Conservation (phyloP, 106 monocot species). For the Phalaenopsis aphrodite region DNA sequence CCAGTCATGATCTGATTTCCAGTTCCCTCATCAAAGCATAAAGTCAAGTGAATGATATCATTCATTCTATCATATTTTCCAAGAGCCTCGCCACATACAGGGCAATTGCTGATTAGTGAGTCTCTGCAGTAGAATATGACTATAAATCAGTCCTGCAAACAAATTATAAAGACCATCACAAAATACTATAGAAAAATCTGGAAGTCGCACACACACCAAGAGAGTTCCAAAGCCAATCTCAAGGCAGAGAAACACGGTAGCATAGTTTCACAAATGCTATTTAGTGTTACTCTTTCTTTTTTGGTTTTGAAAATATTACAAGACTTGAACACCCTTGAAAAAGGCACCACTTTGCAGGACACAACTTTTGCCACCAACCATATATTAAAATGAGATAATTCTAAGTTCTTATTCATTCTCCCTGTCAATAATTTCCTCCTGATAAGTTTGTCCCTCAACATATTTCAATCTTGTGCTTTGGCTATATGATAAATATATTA, state of each 20-base stretch:
- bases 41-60: slow-evolving; percentile 82
- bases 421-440: neutral
- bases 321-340: neutral
- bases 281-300: neutral
- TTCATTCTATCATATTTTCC: slow-evolving; percentile 72
- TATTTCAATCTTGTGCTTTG: neutral
- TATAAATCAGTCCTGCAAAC: neutral
- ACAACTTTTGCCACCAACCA: neutral
- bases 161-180: neutral
- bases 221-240: neutral
- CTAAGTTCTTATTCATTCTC: neutral
- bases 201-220: neutral
- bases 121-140: slow-evolving; percentile 45
- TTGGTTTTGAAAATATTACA: neutral
- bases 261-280: neutral
- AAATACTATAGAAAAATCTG: slow-evolving; percentile 3
- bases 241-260: neutral
- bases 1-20: slow-evolving; percentile 98
- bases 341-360: neutral
- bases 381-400: neutral
- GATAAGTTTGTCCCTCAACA: neutral
- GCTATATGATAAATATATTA: no score
- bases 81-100: slow-evolving; percentile 93
- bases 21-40: slow-evolving; percentile 99
- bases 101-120: slow-evolving; percentile 82